Evolutionary conservation across 768 basidiomycete species (phyloP).

Genomic region (Lactarius psammicola): DNA sequence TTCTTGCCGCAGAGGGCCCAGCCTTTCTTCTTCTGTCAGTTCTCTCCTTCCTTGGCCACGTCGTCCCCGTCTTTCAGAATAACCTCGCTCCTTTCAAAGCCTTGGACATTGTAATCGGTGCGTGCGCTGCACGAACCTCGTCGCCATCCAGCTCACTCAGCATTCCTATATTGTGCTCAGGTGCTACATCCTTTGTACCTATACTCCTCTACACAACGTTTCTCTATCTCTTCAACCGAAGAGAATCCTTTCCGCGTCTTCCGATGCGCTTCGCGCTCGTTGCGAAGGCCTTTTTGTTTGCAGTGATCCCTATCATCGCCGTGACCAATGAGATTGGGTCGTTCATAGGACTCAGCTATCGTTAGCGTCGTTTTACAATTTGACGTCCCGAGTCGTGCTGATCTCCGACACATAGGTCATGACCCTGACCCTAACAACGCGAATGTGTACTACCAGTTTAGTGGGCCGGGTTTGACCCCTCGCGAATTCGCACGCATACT

Average conservation of each 20-base stretch:
- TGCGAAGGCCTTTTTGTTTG: constrained; percentile 45
- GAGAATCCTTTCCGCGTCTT: constrained; percentile 51
- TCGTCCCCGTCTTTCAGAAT: constrained; percentile 50
- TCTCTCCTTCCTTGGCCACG: constrained; percentile 59
- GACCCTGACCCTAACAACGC: not conserved
- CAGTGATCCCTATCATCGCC: constrained; percentile 56
- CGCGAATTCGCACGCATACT: constrained; percentile 50
- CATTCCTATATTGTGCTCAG: constrained; percentile 19
- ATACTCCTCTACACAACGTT: constrained; percentile 62
- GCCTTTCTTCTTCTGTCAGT: constrained; percentile 57
- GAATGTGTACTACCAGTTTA: constrained; percentile 24
- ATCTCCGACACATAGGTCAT: constrained; percentile 9
- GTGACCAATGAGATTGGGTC: constrained; percentile 60
- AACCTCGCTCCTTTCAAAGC: constrained; percentile 47
- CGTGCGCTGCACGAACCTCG: constrained; percentile 29
- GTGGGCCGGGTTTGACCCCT: constrained; percentile 43
- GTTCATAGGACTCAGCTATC: constrained; percentile 55
- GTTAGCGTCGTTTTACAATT: constrained; percentile 41
- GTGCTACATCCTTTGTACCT: constrained; percentile 63
- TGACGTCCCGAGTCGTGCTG: not conserved
- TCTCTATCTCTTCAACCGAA: constrained; percentile 55
- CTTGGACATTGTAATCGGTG: constrained; percentile 63
- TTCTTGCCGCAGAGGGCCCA: constrained; percentile 63
- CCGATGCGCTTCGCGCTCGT: constrained; percentile 50
- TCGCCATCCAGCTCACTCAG: not conserved